A percentile compares a stretch with the other conserved stretches of the same genome.
Conservation (phyloP, 306 rosid species). For the Mucuna pruriens region DNA sequence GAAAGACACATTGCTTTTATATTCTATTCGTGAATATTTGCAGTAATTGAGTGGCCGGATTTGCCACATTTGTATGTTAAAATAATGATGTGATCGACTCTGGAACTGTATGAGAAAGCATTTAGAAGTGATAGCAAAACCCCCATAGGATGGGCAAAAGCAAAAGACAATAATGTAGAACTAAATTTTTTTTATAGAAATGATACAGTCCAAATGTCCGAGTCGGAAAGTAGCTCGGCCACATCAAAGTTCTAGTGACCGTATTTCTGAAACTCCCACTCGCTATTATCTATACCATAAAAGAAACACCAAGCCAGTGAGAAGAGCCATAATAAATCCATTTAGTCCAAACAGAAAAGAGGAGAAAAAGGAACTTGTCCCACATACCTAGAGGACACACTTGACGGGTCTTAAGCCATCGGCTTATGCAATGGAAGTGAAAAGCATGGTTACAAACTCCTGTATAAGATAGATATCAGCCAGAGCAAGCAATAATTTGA, state of each 20-base stretch:
- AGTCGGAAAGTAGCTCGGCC: not conserved
- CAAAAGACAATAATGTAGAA: conserved; percentile 6
- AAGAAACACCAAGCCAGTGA: conserved; percentile 33
- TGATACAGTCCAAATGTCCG: conserved; percentile 18
- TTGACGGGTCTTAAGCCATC: conserved; percentile 95
- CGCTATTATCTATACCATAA: conserved; percentile 70
- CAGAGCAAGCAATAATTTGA: conserved; percentile 21
- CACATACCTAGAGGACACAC: conserved; percentile 83
- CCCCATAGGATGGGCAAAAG: not conserved
- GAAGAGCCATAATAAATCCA: not conserved
- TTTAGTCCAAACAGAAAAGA: conserved; percentile 20
- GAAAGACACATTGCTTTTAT: no score
- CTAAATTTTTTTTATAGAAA: not conserved
- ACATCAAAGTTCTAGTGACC: conserved; percentile 70
- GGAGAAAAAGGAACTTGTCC: conserved; percentile 4
- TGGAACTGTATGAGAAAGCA: not conserved
- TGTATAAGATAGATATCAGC: conserved; percentile 19
- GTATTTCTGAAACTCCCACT: conserved; percentile 96
- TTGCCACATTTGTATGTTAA: not conserved
- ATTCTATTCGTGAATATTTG: not conserved
- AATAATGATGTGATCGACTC: not conserved
- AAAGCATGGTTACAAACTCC: conserved; percentile 82
- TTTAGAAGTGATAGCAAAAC: not conserved
- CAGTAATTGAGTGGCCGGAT: not conserved
- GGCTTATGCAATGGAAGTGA: conserved; percentile 95